Percentiles rank a stretch among this genome's conserved stretches.
Evolutionary conservation across 208 protist species (phyloP).

Genomic region (Wallacemonas sp.): DNA sequence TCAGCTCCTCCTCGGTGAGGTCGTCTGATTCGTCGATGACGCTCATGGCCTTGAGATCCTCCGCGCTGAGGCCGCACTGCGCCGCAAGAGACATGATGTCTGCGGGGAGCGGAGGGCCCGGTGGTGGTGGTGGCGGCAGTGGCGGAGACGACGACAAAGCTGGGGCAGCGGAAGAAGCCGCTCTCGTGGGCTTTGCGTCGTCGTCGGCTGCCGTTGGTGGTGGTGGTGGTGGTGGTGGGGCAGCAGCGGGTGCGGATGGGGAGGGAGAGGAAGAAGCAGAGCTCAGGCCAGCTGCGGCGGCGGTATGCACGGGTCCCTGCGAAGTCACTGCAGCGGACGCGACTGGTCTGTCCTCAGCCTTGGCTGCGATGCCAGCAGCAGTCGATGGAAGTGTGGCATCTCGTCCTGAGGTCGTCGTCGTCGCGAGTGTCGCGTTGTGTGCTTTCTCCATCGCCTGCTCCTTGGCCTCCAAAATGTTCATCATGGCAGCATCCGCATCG

Average conservation of each 20-base stretch:
- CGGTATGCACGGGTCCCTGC: no score
- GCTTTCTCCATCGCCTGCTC: slow-evolving; percentile 20
- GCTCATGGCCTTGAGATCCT: slow-evolving; percentile 30
- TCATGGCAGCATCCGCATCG: slow-evolving; percentile 50
- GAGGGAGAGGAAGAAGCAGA: no score
- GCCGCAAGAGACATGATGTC: slow-evolving; percentile 2
- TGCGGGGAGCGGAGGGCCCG: background rate
- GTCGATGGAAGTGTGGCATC: no score
- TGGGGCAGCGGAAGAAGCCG: background rate
- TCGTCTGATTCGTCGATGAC: slow-evolving; percentile 78
- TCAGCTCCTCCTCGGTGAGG: slow-evolving; percentile 82
- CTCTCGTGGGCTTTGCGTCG: no score
- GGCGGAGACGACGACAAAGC: background rate
- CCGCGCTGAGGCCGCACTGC: background rate
- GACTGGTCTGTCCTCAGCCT: background rate
- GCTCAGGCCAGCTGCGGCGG: no score
- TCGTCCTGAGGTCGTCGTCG: background rate
- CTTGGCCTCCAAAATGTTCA: slow-evolving; percentile 37
- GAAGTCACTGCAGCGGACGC: no score
- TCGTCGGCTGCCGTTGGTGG: no score
- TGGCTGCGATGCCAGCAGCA: no score
- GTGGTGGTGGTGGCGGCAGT: background rate
- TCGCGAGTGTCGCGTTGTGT: slow-evolving; percentile 3
- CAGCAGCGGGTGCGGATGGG: no score
- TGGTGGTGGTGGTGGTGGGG: no score